These are phyloP conservation scores for Primulina eburnea DNA, from an alignment of 257 asterid genomes.

Conservation along the genomic window DNA sequence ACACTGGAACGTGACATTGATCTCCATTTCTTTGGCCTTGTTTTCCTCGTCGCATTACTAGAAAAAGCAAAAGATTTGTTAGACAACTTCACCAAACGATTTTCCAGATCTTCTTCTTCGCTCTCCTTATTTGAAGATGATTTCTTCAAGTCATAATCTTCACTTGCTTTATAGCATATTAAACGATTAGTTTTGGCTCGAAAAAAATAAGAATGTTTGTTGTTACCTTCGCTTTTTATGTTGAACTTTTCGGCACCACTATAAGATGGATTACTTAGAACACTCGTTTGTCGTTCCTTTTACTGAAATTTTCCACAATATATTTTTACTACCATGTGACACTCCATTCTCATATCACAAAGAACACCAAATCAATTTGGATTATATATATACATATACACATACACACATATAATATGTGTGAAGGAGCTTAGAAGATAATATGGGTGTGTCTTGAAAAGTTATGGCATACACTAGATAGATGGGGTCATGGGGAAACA, in stretches of 20 bases:
- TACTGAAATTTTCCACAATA: slow-evolving; percentile 27
- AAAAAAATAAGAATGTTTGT: slow-evolving; percentile 56
- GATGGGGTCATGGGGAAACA: not conserved
- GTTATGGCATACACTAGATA: not conserved
- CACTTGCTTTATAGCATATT: slow-evolving; percentile 23
- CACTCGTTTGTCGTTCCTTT: slow-evolving; percentile 24
- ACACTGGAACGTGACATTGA: slow-evolving; percentile 63
- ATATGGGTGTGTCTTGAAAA: not conserved
- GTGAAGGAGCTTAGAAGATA: no score
- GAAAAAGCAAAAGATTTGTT: slow-evolving; percentile 32
- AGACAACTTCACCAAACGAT: slow-evolving; percentile 70
- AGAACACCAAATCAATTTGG: slow-evolving; percentile 10
- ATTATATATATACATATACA: slow-evolving; percentile 13
- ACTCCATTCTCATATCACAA: not conserved
- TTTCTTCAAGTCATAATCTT: slow-evolving; percentile 23
- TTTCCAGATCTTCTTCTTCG: slow-evolving; percentile 82
- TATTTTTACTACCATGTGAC: not conserved
- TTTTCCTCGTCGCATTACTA: slow-evolving; percentile 15
- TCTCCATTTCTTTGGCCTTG: slow-evolving; percentile 42
- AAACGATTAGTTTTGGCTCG: slow-evolving; percentile 45
- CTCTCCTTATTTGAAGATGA: slow-evolving; percentile 19
- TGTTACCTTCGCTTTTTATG: slow-evolving; percentile 26
- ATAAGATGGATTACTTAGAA: not conserved
- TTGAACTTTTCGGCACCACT: slow-evolving; percentile 23
- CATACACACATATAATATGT: no score